Percentiles rank a stretch among this genome's conserved stretches.
Conservation (phyloP, 805 yeast species). For the Suhomyces canberraensis region DNA sequence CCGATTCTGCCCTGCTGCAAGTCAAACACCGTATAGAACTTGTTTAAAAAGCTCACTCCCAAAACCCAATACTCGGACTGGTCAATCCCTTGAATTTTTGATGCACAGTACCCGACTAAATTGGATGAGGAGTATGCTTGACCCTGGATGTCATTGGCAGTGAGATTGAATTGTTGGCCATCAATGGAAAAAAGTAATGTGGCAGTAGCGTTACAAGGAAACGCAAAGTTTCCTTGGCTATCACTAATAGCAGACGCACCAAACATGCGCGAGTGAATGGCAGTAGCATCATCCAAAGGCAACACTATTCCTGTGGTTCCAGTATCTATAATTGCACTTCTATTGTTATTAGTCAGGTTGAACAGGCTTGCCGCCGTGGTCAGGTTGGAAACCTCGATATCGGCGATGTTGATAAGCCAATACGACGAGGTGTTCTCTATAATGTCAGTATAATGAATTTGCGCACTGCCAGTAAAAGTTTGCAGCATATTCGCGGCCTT, state of each 20-base stretch:
- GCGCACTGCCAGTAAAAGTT: constrained; percentile 24
- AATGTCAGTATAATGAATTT: constrained; percentile 38
- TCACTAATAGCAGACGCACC: constrained; percentile 51
- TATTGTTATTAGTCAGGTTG: constrained; percentile 11
- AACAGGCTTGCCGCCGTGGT: neutral
- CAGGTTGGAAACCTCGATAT: constrained; percentile 29
- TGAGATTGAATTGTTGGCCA: constrained; percentile 43
- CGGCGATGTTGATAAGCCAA: constrained; percentile 50
- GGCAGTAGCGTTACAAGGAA: constrained; percentile 48
- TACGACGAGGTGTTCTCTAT: constrained; percentile 33
- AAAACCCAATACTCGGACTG: constrained; percentile 49
- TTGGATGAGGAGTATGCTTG: constrained; percentile 33
- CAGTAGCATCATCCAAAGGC: constrained; percentile 52
- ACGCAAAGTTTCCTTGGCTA: constrained; percentile 55
- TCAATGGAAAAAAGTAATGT: constrained; percentile 35
- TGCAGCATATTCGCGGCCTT: constrained; percentile 12
- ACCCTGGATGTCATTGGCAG: constrained; percentile 48
- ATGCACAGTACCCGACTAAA: constrained; percentile 54
- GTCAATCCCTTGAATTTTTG: constrained; percentile 59
- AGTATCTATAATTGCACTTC: constrained; percentile 55
- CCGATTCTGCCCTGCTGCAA: constrained; percentile 49
- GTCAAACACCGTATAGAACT: constrained; percentile 57
- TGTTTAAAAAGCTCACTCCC: constrained; percentile 59
- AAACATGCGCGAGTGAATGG: constrained; percentile 43
- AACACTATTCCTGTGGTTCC: constrained; percentile 64